Evolutionary conservation across 2,329 filamentous ascomycete genomes (phyloP).

Genomic region (Chrysoporthe puriensis): DNA sequence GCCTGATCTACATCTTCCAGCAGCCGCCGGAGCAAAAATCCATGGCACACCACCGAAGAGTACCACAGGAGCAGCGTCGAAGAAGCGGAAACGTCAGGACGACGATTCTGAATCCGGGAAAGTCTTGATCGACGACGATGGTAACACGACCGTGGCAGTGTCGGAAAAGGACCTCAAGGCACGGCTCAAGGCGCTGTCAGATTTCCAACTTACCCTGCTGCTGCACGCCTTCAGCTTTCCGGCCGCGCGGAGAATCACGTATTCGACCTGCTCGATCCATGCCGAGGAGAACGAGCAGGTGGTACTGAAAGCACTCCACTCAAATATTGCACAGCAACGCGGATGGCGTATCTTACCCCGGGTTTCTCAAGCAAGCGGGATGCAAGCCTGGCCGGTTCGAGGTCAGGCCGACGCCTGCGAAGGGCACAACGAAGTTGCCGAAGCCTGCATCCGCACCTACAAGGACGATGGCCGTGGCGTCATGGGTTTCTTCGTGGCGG

Average conservation of each 20-base stretch:
- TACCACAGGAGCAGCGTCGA: constrained; percentile 29
- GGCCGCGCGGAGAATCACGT: constrained; percentile 74
- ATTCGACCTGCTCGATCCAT: constrained; percentile 92
- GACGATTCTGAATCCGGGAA: constrained; percentile 36
- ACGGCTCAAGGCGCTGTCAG: constrained; percentile 73
- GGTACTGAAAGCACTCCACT: constrained; percentile 71
- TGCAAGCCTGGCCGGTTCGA: constrained; percentile 75
- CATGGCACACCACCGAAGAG: constrained; percentile 30
- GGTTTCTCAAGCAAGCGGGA: constrained; percentile 73
- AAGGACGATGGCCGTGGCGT: constrained; percentile 81
- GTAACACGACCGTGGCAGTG: constrained; percentile 53
- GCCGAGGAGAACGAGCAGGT: constrained; percentile 87
- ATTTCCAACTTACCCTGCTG: constrained; percentile 81
- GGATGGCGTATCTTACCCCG: constrained; percentile 81
- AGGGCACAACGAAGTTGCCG: constrained; percentile 59
- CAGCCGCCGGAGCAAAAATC: constrained; percentile 33
- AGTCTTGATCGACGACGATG: constrained; percentile 60
- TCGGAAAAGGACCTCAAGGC: constrained; percentile 61
- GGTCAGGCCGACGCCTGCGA: constrained; percentile 56
- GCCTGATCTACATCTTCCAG: constrained; percentile 66
- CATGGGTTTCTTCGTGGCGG: constrained; percentile 96
- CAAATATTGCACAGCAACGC: constrained; percentile 63
- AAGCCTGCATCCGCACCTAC: constrained; percentile 80
- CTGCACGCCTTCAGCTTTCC: constrained; percentile 85
- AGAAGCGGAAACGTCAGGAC: constrained; percentile 52